These are phyloP conservation scores for Cucurbita ficifolia DNA, from an alignment of 306 rosid genomes.

Conservation along the genomic window DNA sequence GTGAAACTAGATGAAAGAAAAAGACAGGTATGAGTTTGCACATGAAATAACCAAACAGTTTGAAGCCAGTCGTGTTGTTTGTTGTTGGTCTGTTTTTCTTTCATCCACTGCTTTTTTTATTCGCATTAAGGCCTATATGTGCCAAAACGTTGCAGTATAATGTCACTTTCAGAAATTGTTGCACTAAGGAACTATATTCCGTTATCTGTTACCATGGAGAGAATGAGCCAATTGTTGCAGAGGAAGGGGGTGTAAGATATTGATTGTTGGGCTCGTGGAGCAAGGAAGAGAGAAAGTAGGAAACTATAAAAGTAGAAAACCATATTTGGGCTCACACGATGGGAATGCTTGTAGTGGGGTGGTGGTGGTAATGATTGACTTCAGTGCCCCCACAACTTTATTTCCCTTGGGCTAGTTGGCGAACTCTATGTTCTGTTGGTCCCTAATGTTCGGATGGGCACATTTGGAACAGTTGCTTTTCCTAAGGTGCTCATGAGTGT, in stretches of 20 bases:
- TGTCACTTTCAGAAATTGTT: background rate
- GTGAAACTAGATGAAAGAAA: slow-evolving; percentile 71
- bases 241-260: background rate
- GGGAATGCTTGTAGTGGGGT: too few relatives aligned
- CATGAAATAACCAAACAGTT: background rate
- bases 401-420: too few relatives aligned
- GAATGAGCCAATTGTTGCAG: background rate
- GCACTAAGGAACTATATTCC: background rate
- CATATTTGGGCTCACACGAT: too few relatives aligned
- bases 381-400: too few relatives aligned
- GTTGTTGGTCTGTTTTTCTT: background rate
- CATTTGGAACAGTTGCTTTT: too few relatives aligned
- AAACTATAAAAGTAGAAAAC: too few relatives aligned
- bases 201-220: background rate
- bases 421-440: too few relatives aligned
- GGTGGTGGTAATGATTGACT: too few relatives aligned
- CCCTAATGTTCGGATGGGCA: too few relatives aligned
- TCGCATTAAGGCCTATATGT: background rate
- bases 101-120: background rate
- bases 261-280: background rate
- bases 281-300: background rate
- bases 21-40: slow-evolving; percentile 49
- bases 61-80: background rate
- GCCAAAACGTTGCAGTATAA: background rate
- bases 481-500: background rate